Percentiles rank a stretch among this genome's conserved stretches.
These are phyloP conservation scores for Plantago major DNA, from an alignment of 257 asterid genomes.

Conservation along the genomic window DNA sequence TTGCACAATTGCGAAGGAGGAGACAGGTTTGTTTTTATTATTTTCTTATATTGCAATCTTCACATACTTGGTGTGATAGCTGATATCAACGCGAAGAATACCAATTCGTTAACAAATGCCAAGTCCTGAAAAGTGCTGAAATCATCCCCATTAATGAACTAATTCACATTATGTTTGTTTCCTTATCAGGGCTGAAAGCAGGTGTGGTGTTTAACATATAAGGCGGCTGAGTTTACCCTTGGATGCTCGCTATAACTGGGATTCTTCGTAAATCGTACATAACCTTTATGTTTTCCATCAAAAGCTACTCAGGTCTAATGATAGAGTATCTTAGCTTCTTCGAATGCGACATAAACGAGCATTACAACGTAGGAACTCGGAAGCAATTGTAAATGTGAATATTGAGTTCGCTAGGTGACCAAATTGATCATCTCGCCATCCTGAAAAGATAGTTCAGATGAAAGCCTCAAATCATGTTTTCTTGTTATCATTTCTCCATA, in stretches of 20 bases:
- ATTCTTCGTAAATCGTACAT: background rate
- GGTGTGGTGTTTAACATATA: background rate
- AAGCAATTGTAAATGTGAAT: slow-evolving; percentile 35
- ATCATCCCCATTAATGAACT: background rate
- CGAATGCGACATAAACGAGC: background rate
- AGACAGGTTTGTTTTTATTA: slow-evolving; percentile 50
- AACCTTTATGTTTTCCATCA: background rate
- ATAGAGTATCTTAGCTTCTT: slow-evolving; percentile 1
- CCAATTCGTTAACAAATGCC: too few relatives aligned
- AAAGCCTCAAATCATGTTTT: background rate
- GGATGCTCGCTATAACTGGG: slow-evolving; percentile 8
- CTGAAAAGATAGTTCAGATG: slow-evolving; percentile 5
- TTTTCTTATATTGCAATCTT: background rate
- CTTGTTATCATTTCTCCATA: background rate
- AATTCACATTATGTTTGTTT: background rate
- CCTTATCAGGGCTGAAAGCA: slow-evolving; percentile 21
- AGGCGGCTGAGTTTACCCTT: background rate
- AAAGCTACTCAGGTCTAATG: background rate
- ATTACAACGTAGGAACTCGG: slow-evolving; percentile 17
- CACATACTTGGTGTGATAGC: background rate
- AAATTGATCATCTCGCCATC: background rate
- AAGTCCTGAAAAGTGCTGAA: background rate
- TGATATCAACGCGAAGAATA: background rate
- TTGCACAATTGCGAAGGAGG: slow-evolving; percentile 67
- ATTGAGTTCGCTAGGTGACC: slow-evolving; percentile 22